Percentiles rank a stretch among this genome's conserved stretches.
Conservation (phyloP, 2,329 filamentous ascomycete species). For the Fusarium subtropicale region DNA sequence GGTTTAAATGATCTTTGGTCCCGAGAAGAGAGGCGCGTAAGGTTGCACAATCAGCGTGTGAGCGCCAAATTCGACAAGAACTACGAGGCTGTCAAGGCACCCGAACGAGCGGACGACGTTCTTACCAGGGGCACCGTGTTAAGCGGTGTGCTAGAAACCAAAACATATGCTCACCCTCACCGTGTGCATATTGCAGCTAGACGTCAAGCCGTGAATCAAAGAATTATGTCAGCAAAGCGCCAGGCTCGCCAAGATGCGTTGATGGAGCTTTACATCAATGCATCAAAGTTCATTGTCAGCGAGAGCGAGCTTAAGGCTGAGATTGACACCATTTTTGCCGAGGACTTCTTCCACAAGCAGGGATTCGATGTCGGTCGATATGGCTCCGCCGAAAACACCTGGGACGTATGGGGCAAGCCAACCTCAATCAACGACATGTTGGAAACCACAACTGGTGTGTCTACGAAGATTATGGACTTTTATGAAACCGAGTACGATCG, state of each 20-base stretch:
- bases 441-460: slow-evolving; percentile 50
- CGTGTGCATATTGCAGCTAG: slow-evolving; percentile 67
- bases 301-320: slow-evolving; percentile 79
- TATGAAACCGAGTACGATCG: slow-evolving; percentile 56
- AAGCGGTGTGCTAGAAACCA: slow-evolving; percentile 59
- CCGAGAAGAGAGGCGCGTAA: slow-evolving; percentile 67
- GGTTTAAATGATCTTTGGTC: slow-evolving; percentile 77
- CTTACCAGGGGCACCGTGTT: slow-evolving; percentile 77
- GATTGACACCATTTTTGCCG: slow-evolving; percentile 81
- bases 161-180: slow-evolving; percentile 70
- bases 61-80: slow-evolving; percentile 61
- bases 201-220: slow-evolving; percentile 58
- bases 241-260: slow-evolving; percentile 76
- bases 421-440: slow-evolving; percentile 60
- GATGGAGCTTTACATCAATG: slow-evolving; percentile 90
- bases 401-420: slow-evolving; percentile 63
- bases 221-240: slow-evolving; percentile 59
- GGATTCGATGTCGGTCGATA: slow-evolving; percentile 46
- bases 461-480: slow-evolving; percentile 53
- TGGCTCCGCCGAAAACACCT: slow-evolving; percentile 61
- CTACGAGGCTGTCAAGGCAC: slow-evolving; percentile 65
- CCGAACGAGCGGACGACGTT: slow-evolving; percentile 79
- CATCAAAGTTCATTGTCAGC: slow-evolving; percentile 85
- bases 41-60: slow-evolving; percentile 53
- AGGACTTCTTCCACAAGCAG: slow-evolving; percentile 63